Base-by-base conservation (phyloP, 2,329 filamentous ascomycete genomes). In the Colletotrichum endophyticum region DNA sequence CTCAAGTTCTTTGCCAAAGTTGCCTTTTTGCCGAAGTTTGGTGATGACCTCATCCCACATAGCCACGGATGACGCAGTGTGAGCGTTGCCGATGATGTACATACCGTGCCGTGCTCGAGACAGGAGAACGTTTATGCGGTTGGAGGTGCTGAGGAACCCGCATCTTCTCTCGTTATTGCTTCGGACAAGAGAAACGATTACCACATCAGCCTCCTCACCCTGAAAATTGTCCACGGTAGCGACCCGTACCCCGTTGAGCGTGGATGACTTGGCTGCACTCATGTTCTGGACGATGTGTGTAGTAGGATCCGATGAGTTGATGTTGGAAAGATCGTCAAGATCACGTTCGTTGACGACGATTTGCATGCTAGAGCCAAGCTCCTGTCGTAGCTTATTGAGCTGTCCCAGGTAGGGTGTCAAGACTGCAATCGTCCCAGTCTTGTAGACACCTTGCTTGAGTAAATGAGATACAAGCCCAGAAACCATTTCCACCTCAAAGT, bases 171-270 rank as follows among this genome's bases (percentile, higher is more conserved):
- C 79, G 0, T 82, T 77, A 78, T 96, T 96, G 83, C 93, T 95
- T 56, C 94, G 89, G 0, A 95, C 93, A 0, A 96, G 85, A 0
- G 92, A 94, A 0, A 96, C 86, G 4, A 96, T 86, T 1, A 96
- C 87, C 11, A 96, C 85, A 68, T 94, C 93, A 3, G 92, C 92
- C 80, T 96, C 94, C 80, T 96, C 94, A 0, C 94, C 94, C 79
- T 96, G 94, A 72, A 95, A 96, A 78, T 95, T 96, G 81, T 95
- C 93, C 0, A 95, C 89, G 0, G 93, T 95, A 0, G 93, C 92
- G 0, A 93, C 82, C 6, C 91, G 85, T 4, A 94, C 81, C 2
- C 85, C 86, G 28, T 89, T 84, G 0, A 88, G 80, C 0, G 92
- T 84, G 0, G 84, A 87, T 6, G 84, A 79, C 49, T 59, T 77